Evolutionary conservation across 768 basidiomycete species (phyloP), one percentile per base, ranked within the genome.

Genomic region (Panaeolus papilionaceus): DNA sequence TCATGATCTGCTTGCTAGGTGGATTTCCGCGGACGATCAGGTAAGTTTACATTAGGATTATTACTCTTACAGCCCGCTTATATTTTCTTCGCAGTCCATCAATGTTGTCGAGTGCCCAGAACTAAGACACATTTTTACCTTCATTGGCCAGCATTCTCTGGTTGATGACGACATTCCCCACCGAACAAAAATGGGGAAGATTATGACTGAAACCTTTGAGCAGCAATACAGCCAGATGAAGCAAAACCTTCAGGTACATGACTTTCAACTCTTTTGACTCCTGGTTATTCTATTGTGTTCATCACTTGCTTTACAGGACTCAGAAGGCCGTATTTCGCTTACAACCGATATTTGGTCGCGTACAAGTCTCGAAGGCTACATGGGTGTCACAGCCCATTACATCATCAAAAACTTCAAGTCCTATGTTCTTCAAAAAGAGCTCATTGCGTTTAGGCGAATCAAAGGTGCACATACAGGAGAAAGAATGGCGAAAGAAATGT

Each of bases 391-490:
- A 0, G 75, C 73, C 0, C 79, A 81, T 71, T 82, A 66, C 49
- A 71, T 72, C 8, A 39, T 54, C 18, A 44, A 68, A 65, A 33
- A n/a, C 61, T 49, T 12, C 1, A 26, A 61, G 26, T 26, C 40
- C 33, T 83, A 79, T 78, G 58, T 62, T 28, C 68, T 79, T 10
- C 54, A 79, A 37, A 67, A 42, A 4, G 74, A 75, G 0, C 69
- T 83, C 0, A 38, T 82, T 1, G 77, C 76, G 0, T 84, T 82
- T 38, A 73, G 66, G 0, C 73, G 65, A 0, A 62, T 84, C 28
- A 83, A 84, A 47, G 75, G 68, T 14, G 69, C 78, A 0, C 82
- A 83, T 63, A 76, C 75, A 61, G 81, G 81, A 0, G 18, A 63
- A 10, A 69, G 66, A 0, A 71, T 83, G 0, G 78, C 80, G 0